Conservation (phyloP, 129 eudicot genomes). For the Escallonia rubra region DNA sequence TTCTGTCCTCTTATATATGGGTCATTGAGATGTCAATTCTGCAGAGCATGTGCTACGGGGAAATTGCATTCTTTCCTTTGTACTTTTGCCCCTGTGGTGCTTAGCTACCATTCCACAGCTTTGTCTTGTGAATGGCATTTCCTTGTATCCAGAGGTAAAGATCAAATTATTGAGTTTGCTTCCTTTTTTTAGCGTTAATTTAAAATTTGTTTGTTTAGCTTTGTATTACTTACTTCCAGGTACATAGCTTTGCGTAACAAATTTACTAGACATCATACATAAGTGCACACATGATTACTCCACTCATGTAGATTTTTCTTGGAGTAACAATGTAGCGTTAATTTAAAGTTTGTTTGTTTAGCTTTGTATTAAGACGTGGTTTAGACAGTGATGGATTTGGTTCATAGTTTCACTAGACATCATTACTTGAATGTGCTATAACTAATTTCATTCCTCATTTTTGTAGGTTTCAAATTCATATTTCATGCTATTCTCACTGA, state of each 20-base stretch:
- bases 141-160: slow-evolving; percentile 52
- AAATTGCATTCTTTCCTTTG: slow-evolving; percentile 17
- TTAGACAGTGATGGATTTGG: background rate
- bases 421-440: background rate
- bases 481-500: slow-evolving; percentile 5
- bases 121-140: slow-evolving; percentile 38
- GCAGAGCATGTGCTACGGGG: slow-evolving; percentile 35
- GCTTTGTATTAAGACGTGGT: background rate
- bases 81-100: slow-evolving; percentile 24
- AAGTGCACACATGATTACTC: too few relatives aligned
- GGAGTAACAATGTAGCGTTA: too few relatives aligned
- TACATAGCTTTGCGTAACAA: too few relatives aligned
- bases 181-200: background rate
- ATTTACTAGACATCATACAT: too few relatives aligned
- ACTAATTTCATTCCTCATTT: background rate
- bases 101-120: slow-evolving; percentile 48
- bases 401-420: too few relatives aligned
- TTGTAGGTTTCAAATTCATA: slow-evolving; percentile 16
- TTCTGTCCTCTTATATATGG: slow-evolving; percentile 50
- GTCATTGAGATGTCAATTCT: slow-evolving; percentile 29
- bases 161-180: too few relatives aligned
- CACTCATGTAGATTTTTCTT: too few relatives aligned
- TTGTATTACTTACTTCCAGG: too few relatives aligned
- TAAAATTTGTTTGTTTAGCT: too few relatives aligned
- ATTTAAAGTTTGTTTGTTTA: too few relatives aligned